Evolutionary conservation across 1,284 basidiomycete genomes (phyloP).

Genomic region (Anthracocystis setariae): DNA sequence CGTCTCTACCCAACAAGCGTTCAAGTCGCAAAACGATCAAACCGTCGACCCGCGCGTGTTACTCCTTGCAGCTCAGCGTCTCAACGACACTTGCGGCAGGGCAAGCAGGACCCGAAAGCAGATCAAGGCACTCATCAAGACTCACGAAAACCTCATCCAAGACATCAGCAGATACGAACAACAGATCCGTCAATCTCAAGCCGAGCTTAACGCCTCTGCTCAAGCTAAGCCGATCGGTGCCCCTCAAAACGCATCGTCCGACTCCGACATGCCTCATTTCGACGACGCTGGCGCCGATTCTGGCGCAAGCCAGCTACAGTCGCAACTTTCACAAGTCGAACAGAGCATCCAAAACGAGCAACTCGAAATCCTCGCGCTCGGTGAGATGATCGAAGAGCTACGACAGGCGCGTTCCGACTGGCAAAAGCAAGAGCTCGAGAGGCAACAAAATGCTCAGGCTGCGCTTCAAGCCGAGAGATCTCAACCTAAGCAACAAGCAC

Average conservation of each 20-base stretch:
- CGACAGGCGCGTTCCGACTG: constrained; percentile 29
- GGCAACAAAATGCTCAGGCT: constrained; percentile 18
- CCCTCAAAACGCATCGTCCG: constrained; percentile 1
- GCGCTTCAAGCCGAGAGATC: constrained; percentile 14
- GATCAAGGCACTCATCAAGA: constrained; percentile 61
- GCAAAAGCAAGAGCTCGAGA: constrained; percentile 32
- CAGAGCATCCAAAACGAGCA: constrained; percentile 58
- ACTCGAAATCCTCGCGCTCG: constrained; percentile 65
- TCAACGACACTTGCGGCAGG: constrained; percentile 54
- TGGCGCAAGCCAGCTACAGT: constrained; percentile 13
- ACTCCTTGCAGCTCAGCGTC: constrained; percentile 54
- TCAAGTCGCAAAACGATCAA: constrained; percentile 21
- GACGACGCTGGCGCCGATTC: constrained; percentile 1
- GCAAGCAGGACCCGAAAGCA: constrained; percentile 62
- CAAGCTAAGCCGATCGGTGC: constrained; percentile 19
- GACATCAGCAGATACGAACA: constrained; percentile 43
- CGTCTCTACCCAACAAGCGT: constrained; percentile 18
- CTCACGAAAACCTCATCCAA: constrained; percentile 41
- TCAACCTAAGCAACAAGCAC: constrained; percentile 11
- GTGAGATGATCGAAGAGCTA: constrained; percentile 60
- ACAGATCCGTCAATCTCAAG: constrained; percentile 43
- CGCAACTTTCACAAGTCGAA: constrained; percentile 32
- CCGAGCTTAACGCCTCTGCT: constrained; percentile 24
- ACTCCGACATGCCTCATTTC: constrained; percentile 4
- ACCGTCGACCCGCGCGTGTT: constrained; percentile 32